Evolutionary conservation across 108 stramenopile species (phyloP), one percentile per base, ranked within the genome.

Genomic region (Pseudonitzschia multistriata): DNA sequence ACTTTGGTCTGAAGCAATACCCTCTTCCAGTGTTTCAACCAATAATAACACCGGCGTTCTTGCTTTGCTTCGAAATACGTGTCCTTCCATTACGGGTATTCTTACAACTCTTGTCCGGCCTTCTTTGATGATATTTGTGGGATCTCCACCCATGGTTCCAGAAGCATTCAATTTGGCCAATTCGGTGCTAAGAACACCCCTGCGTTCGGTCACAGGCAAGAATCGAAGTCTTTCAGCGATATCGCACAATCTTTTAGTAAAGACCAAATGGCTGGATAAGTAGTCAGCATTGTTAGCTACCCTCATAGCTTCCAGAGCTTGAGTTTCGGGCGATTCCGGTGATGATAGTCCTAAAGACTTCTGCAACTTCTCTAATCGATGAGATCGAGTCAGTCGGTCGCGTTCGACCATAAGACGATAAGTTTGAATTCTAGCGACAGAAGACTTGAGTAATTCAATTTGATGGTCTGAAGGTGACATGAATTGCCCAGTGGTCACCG

Each of bases 51-150:
- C 88, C 10, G 94, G 94, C 33, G 94, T 95, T 21, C 94, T 78
- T 68, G 88, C 94, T 49, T 95, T 95, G 67, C 91, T 92, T 60
- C 94, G 81, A 73, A 95, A 95, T 0, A 95, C 94, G 70, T 91
- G 90, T 4, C 94, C 94, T 82, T 95, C 94, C 36, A 72, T 84
- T 14, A 75, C 72, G 8, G 93, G 93, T 19, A 94, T 72, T 10
- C 84, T 79, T 6, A 90, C 82, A 37, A 90, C 82, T 39, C 75
- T 84, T 4, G 65, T 74, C 36, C 64, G 66, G 15, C 77, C 78
- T 17, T 67, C 53, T 42, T 65, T 76, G 24, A 85, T 63, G 54
- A 75, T 62, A 71, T 91, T 94, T 54, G 89, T 64, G 36, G 90
- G 90, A 71, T 94, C 93, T 22, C 93, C 93, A 17, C 93, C 93